These are phyloP conservation scores for Phytophthora pseudosyringae DNA, from an alignment of 352 stramenopile genomes.

Conservation along the genomic window DNA sequence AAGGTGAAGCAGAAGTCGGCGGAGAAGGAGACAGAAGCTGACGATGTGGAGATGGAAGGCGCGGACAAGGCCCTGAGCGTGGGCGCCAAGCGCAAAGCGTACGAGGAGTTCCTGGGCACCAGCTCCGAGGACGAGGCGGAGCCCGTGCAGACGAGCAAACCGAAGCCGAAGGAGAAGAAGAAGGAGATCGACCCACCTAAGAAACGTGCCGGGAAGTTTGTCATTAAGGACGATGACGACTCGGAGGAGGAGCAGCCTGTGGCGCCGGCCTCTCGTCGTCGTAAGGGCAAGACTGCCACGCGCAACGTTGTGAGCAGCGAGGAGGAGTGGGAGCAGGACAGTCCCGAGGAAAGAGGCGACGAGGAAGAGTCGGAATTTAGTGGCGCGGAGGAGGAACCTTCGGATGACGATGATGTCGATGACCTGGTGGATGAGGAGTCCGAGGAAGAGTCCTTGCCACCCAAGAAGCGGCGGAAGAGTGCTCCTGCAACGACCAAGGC, in stretches of 20 bases:
- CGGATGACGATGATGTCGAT: constrained; percentile 53
- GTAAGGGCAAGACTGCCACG: constrained; percentile 26
- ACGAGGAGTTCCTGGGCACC: constrained; percentile 77
- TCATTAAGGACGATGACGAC: constrained; percentile 88
- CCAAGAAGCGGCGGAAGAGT: constrained; percentile 58
- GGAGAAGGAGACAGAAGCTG: constrained; percentile 7
- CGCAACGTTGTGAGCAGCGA: constrained; percentile 54
- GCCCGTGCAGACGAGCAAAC: constrained; percentile 7
- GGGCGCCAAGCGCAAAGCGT: constrained; percentile 56
- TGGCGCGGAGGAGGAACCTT: constrained; percentile 53
- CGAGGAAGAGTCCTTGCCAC: constrained; percentile 42
- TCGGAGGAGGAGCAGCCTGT: constrained; percentile 55
- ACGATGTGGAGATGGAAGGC: constrained; percentile 26
- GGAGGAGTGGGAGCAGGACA: constrained; percentile 60
- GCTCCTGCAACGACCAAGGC: constrained; percentile 29
- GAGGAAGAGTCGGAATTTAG: constrained; percentile 71
- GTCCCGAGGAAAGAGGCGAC: constrained; percentile 31
- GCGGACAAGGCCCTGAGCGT: background rate
- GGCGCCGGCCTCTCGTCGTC: constrained; percentile 24
- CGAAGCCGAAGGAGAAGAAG: constrained; percentile 32
- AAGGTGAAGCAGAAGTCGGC: constrained; percentile 41
- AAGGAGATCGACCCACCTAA: constrained; percentile 37
- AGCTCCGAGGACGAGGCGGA: constrained; percentile 68
- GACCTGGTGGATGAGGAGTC: constrained; percentile 52
- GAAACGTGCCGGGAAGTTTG: constrained; percentile 58